Evolutionary conservation across 2,329 filamentous ascomycete genomes (phyloP).

Genomic region (Stachybotrys elegans): DNA sequence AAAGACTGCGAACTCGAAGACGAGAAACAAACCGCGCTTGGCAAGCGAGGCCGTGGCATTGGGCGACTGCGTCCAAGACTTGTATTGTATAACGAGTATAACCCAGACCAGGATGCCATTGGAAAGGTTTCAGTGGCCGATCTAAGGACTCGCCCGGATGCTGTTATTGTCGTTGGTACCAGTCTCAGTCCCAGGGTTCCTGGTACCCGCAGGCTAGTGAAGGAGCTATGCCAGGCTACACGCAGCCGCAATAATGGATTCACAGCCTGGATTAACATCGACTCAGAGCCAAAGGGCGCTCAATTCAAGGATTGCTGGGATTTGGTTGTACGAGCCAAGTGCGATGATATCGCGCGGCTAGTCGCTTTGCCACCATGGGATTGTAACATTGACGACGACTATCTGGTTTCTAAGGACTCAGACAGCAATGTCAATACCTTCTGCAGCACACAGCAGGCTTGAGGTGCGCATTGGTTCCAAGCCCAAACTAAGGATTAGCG

Average conservation of each 20-base stretch:
- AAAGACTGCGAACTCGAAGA: conserved; percentile 69
- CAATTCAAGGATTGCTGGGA: conserved; percentile 95
- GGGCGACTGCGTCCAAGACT: conserved; percentile 86
- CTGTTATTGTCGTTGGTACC: conserved; percentile 90
- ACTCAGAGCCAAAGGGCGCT: conserved; percentile 72
- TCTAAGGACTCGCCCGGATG: conserved; percentile 79
- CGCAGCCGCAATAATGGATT: conserved; percentile 76
- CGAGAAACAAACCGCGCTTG: conserved; percentile 67
- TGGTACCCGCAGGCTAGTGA: conserved; percentile 81
- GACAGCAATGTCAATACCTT: conserved; percentile 39
- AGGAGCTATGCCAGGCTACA: conserved; percentile 86
- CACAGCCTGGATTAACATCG: conserved; percentile 91
- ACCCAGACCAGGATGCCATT: conserved; percentile 94
- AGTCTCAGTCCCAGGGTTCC: conserved; percentile 95
- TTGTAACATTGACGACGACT: conserved; percentile 44
- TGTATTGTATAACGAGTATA: conserved; percentile 95
- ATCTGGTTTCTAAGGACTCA: conserved; percentile 40
- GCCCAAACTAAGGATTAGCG: too few species aligned
- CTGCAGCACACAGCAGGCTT: conserved; percentile 31
- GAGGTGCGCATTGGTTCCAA: conserved; percentile 28
- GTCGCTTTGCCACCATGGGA: conserved; percentile 60
- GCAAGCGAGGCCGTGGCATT: conserved; percentile 90
- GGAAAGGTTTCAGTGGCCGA: conserved; percentile 85
- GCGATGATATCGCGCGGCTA: conserved; percentile 78
- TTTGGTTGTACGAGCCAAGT: conserved; percentile 78